A percentile compares a stretch with the other conserved stretches of the same genome.
Conservation (phyloP, 352 stramenopile species). For the Phytophthora aleatoria region DNA sequence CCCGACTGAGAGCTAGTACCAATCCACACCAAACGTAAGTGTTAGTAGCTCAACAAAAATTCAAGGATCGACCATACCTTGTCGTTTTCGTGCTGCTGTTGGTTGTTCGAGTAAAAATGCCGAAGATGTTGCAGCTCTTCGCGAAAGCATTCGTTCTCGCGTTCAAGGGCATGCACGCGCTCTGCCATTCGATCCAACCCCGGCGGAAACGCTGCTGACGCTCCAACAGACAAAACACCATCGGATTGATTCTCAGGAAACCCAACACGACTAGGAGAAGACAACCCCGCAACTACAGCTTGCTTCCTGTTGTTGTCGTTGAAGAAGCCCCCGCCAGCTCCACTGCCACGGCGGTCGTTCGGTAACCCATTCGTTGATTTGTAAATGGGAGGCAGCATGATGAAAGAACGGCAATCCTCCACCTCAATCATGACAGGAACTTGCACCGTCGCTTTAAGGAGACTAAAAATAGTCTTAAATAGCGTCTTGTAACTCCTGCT, state of each 20-base stretch:
- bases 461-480: conserved; percentile 16
- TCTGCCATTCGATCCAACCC: conserved; percentile 19
- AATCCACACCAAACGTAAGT: not conserved
- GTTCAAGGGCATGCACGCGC: conserved; percentile 51
- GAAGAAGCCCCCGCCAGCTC: conserved; percentile 4
- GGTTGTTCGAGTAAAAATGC: conserved; percentile 58
- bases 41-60: not conserved
- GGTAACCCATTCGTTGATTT: conserved; percentile 33
- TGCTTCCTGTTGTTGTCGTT: conserved; percentile 26
- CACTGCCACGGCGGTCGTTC: conserved; percentile 21
- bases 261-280: conserved; percentile 13
- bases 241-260: conserved; percentile 1
- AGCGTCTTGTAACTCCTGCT: conserved; percentile 21
- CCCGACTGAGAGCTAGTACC: conserved; percentile 15
- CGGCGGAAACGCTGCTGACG: not conserved
- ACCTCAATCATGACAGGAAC: conserved; percentile 2
- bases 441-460: conserved; percentile 10
- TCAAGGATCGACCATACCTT: conserved; percentile 34
- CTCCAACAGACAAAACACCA: not conserved
- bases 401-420: not conserved
- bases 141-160: conserved; percentile 62
- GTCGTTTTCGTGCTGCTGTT: conserved; percentile 61
- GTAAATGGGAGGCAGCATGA: conserved; percentile 60
- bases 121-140: conserved; percentile 61
- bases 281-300: not conserved